Percentiles rank a stretch among this genome's conserved stretches.
phyloP scores from a whole-genome alignment of 2,329 filamentous ascomycete species.

The Calonectria pteridis region DNA sequence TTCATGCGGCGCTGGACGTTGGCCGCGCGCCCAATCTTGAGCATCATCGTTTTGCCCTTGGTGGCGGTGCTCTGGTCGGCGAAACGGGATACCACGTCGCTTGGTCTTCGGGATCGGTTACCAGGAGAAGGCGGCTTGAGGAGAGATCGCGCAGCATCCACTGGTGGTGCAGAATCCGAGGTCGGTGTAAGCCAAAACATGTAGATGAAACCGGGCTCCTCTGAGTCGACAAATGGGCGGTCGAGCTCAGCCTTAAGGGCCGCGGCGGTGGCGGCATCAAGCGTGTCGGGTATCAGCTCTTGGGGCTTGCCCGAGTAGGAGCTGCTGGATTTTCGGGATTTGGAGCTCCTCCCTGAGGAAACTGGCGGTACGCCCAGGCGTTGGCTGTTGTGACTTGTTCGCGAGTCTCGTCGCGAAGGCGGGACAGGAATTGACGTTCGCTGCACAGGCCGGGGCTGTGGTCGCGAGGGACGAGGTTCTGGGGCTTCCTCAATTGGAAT shows the following conservation, averaged over 20 bases:
- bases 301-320: slow-evolving; percentile 50
- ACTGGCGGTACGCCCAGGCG: slow-evolving; percentile 38
- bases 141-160: slow-evolving; percentile 70
- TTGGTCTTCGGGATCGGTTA: slow-evolving; percentile 60
- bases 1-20: slow-evolving; percentile 94
- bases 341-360: slow-evolving; percentile 47
- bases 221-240: slow-evolving; percentile 75
- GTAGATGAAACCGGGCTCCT: slow-evolving; percentile 93
- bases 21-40: slow-evolving; percentile 76
- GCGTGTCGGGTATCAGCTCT: slow-evolving; percentile 74
- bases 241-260: slow-evolving; percentile 81
- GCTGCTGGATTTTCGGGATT: slow-evolving; percentile 47
- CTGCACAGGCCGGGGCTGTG: slow-evolving; percentile 62
- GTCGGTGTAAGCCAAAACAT: slow-evolving; percentile 94
- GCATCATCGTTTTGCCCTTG: slow-evolving; percentile 70
- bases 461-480: slow-evolving; percentile 56
- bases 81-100: slow-evolving; percentile 67
- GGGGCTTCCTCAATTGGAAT: slow-evolving; percentile 60
- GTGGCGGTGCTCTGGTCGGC: slow-evolving; percentile 48
- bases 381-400: slow-evolving; percentile 33
- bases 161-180: slow-evolving; percentile 66
- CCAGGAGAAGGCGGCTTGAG: slow-evolving; percentile 63
- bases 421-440: slow-evolving; percentile 41
- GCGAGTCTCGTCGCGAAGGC: slow-evolving; percentile 27
- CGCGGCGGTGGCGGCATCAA: slow-evolving; percentile 77